Base-by-base conservation (phyloP, 371 early-diverging fungal species). In the Mucor circinelloides region DNA sequence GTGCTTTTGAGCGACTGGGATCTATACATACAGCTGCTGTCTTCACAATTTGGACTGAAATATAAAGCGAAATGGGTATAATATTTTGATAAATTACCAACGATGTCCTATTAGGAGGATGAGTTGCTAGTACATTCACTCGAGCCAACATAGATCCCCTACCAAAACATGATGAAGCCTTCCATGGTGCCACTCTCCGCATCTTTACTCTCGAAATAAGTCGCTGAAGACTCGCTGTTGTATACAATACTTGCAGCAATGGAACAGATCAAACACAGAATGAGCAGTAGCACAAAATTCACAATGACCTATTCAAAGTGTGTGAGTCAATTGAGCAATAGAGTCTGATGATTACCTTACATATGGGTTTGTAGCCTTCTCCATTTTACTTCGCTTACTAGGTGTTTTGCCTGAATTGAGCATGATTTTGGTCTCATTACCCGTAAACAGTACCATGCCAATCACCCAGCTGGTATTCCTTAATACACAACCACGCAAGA, bases 21-120 rank as follows among this genome's bases (percentile, higher is more conserved):
- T 23, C 8, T 23, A 25, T 1, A 69, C 80, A 69, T 81, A 82
- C 83, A 13, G 83, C 79, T n/a, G 81, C 77, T 1, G 93, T 89
- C 76, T 94, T 95, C 52, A 94, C 95, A 27, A 95, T 84, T 74
- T 99, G 99, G 7, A 99, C 87, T 19, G 94, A 97, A 57, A 99
- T 93, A 79, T 97, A 99, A 38, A 99, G 83, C 17, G 98, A 97
- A 63, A 99, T 93, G 1, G 99, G 99, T 58, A 84, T 81, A 48
- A 84, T 84, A 40, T 84, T 84, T 75, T 84, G 84, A 64, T 81
- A 84, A 6, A 84, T 78, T 25, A 84, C 81, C 23, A 84, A 63
- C 0, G 82, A 77, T 9, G 73, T 72, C 84, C 83, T 83, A 65
- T 15, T 13, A 19, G 0, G 19, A 15, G 25, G 9, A 5, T 19